Conservation (phyloP, 2,329 filamentous ascomycete species). For the Aspergillus sp. region DNA sequence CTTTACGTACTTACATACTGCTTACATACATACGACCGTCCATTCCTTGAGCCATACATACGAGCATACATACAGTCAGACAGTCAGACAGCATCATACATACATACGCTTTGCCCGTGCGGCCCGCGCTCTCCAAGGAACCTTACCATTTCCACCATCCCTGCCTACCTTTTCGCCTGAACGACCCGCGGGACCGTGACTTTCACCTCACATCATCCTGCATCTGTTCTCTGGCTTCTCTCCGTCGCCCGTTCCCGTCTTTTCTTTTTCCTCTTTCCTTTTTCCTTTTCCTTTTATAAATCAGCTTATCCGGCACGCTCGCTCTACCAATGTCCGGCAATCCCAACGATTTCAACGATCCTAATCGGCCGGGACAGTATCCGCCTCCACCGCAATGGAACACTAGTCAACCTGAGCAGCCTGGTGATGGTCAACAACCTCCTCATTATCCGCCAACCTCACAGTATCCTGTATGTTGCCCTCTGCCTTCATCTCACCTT, state of each 20-base stretch:
- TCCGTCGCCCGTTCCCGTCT: not conserved
- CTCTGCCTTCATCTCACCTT: not conserved
- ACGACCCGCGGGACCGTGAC: conserved; percentile 23
- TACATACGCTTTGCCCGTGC: conserved; percentile 11
- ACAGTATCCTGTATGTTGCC: conserved; percentile 42
- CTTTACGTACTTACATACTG: conserved; percentile 16
- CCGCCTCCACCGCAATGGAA: conserved; percentile 44
- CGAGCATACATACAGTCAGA: conserved; percentile 10
- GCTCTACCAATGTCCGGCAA: conserved; percentile 46
- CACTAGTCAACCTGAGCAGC: conserved; percentile 41
- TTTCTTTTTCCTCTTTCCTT: conserved; percentile 6
- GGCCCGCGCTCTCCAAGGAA: conserved; percentile 3
- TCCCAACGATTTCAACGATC: conserved; percentile 44
- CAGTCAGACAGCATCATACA: conserved; percentile 14
- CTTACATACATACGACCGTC: conserved; percentile 17
- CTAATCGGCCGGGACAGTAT: conserved; percentile 50
- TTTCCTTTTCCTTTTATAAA: conserved; percentile 27
- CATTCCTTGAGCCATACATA: conserved; percentile 12
- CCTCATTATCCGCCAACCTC: conserved; percentile 36
- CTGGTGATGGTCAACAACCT: conserved; percentile 41
- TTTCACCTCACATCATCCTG: conserved; percentile 34
- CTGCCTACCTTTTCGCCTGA: conserved; percentile 22
- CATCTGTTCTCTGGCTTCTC: conserved; percentile 26
- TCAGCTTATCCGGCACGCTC: conserved; percentile 25
- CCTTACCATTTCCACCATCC: conserved; percentile 10